A percentile compares a stretch with the other conserved stretches of the same genome.
Evolutionary conservation across 2,329 filamentous ascomycete genomes (phyloP).

Genomic region (Lasiodiplodia citricola): DNA sequence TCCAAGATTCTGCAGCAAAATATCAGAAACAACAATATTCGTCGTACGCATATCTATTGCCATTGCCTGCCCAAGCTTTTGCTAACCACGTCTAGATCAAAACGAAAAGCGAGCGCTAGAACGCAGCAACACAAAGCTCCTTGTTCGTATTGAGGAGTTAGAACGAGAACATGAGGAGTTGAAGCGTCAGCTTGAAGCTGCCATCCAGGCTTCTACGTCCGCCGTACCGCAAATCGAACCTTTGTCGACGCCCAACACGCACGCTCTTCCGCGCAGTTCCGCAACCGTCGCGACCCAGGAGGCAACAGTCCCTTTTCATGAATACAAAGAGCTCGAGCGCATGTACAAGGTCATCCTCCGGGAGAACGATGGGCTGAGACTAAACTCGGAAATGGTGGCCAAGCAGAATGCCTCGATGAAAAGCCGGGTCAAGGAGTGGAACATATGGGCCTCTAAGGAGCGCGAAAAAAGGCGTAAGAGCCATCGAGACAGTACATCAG

Average conservation of each 20-base stretch:
- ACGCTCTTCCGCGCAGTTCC: not conserved
- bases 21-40: not conserved
- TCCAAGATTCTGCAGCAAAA: not conserved
- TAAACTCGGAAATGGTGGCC: conserved; percentile 37
- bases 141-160: conserved; percentile 15
- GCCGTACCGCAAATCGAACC: not conserved
- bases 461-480: not conserved
- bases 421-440: conserved; percentile 45
- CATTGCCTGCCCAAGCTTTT: not conserved
- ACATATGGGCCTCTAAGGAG: conserved; percentile 29
- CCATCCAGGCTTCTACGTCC: not conserved
- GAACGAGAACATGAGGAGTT: conserved; percentile 29
- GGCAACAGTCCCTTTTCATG: conserved; percentile 30
- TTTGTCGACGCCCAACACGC: not conserved
- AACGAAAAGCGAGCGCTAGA: conserved; percentile 10
- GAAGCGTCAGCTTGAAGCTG: conserved; percentile 26
- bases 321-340: conserved; percentile 35
- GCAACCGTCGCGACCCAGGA: conserved; percentile 1
- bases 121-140: conserved; percentile 5
- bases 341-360: not conserved
- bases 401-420: conserved; percentile 44
- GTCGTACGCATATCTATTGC: not conserved
- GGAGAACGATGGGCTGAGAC: conserved; percentile 35
- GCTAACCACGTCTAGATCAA: not conserved
- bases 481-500: not conserved